Percentiles rank a stretch among this genome's conserved stretches.
Evolutionary conservation across 2,329 filamentous ascomycete genomes (phyloP).

Genomic region (Acephala macrosclerotiorum): DNA sequence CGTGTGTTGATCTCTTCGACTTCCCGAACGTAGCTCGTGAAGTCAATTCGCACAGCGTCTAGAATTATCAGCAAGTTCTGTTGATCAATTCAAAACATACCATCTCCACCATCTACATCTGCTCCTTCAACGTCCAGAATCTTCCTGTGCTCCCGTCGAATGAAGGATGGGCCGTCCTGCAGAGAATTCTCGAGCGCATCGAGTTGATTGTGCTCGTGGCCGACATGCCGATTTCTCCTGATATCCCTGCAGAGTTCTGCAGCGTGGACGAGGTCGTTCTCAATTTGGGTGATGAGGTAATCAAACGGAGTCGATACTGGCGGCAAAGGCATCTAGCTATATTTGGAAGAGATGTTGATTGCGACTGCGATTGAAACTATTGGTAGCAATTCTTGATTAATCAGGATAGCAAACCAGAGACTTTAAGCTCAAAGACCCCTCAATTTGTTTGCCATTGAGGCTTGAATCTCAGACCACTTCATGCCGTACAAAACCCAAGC

Average conservation of each 20-base stretch:
- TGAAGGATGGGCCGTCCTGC: not conserved
- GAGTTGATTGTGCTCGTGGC: not conserved
- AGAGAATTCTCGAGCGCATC: not conserved
- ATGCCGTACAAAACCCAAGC: not conserved
- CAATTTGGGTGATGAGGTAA: not conserved
- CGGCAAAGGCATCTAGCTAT: not conserved
- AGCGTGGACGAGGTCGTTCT: not conserved
- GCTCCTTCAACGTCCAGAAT: not conserved
- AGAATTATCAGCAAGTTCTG: not conserved
- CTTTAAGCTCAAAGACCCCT: not conserved
- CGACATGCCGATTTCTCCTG: not conserved
- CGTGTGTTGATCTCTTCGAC: too few species aligned
- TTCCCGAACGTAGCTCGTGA: too few species aligned
- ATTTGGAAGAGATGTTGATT: not conserved
- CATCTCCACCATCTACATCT: not conserved
- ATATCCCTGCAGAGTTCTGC: not conserved
- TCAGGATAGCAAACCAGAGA: not conserved
- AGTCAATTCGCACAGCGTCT: not conserved
- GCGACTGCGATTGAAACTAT: not conserved
- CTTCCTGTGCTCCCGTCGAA: not conserved
- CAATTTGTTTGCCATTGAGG: not conserved
- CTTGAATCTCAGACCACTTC: not conserved
- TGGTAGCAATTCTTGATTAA: not conserved
- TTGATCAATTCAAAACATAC: not conserved
- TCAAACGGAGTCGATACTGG: not conserved